A percentile compares a stretch with the other conserved stretches of the same genome.
Conservation (phyloP, 371 early-diverging fungal species). For the Apophysomyces elegans region DNA sequence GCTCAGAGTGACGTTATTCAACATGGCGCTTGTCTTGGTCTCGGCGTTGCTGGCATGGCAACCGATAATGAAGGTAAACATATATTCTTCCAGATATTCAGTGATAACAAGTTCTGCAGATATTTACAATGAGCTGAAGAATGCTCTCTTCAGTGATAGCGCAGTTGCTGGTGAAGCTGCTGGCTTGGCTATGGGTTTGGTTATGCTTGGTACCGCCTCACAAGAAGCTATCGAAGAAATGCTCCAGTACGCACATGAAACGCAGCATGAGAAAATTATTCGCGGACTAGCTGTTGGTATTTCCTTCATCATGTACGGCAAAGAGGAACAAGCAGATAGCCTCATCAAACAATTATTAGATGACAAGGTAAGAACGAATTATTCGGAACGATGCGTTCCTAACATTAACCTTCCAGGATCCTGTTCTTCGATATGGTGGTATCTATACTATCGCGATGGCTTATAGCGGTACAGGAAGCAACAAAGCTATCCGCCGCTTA, state of each 20-base stretch:
- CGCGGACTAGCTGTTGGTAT: conserved; percentile 95
- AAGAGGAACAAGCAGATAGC: conserved; percentile 90
- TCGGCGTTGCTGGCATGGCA: conserved; percentile 98
- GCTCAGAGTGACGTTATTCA: conserved; percentile 92
- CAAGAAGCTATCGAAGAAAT: conserved; percentile 88
- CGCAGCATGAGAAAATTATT: conserved; percentile 98
- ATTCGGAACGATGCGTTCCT: neutral
- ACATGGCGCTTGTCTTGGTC: conserved; percentile 97
- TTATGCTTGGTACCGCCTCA: conserved; percentile 94
- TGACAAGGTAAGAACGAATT: conserved; percentile 69
- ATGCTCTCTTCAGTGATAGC: conserved; percentile 87
- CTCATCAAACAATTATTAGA: conserved; percentile 80
- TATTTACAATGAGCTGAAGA: conserved; percentile 87
- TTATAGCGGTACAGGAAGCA: conserved; percentile 97
- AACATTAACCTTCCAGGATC: conserved; percentile 57
- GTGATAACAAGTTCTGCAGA: conserved; percentile 35
- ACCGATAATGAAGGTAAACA: conserved; percentile 77
- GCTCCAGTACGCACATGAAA: conserved; percentile 94
- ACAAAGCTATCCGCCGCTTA: conserved; percentile 91
- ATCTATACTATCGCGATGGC: conserved; percentile 97
- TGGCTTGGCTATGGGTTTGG: conserved; percentile 96
- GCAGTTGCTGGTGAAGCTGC: conserved; percentile 99
- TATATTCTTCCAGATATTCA: neutral
- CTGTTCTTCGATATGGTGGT: conserved; percentile 94
- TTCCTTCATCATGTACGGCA: conserved; percentile 94